Evolutionary conservation across 2,329 filamentous ascomycete species (phyloP).

Genomic region (Capronia epimyces): DNA sequence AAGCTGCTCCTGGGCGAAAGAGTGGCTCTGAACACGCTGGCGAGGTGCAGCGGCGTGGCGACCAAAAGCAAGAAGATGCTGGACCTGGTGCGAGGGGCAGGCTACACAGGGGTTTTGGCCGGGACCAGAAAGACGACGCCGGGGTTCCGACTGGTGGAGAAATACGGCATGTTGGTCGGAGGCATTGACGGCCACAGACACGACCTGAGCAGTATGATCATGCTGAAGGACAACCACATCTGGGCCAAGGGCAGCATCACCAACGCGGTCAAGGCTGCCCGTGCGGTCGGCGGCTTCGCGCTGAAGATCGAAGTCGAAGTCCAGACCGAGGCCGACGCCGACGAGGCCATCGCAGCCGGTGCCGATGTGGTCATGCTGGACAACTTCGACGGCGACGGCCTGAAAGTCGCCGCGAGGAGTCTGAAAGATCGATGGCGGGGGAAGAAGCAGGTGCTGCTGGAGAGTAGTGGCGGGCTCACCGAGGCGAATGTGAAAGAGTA

Average conservation of each 20-base stretch:
- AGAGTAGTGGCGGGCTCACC: conserved; percentile 86
- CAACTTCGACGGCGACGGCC: conserved; percentile 78
- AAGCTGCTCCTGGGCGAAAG: conserved; percentile 85
- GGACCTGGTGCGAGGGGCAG: conserved; percentile 54
- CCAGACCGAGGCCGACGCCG: conserved; percentile 77
- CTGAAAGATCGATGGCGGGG: conserved; percentile 75
- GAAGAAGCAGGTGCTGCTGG: conserved; percentile 66
- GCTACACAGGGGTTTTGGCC: conserved; percentile 78
- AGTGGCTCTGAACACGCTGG: conserved; percentile 84
- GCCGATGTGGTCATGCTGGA: conserved; percentile 97
- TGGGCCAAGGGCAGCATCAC: conserved; percentile 72
- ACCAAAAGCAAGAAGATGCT: conserved; percentile 58
- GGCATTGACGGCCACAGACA: conserved; percentile 88
- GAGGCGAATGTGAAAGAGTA: conserved; percentile 77
- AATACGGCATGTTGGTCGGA: conserved; percentile 94
- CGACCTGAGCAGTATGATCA: conserved; percentile 90
- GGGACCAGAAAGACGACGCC: conserved; percentile 96
- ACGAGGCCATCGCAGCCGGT: conserved; percentile 83
- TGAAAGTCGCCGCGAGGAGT: conserved; percentile 66
- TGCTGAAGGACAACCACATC: conserved; percentile 99
- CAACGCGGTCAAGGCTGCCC: conserved; percentile 76
- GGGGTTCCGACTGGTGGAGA: conserved; percentile 90
- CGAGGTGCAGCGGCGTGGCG: conserved; percentile 86
- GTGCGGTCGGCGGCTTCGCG: conserved; percentile 77
- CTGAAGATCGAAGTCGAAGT: conserved; percentile 97